These are phyloP conservation scores for Piloderma croceum DNA, from an alignment of 768 basidiomycete genomes.

Conservation along the genomic window DNA sequence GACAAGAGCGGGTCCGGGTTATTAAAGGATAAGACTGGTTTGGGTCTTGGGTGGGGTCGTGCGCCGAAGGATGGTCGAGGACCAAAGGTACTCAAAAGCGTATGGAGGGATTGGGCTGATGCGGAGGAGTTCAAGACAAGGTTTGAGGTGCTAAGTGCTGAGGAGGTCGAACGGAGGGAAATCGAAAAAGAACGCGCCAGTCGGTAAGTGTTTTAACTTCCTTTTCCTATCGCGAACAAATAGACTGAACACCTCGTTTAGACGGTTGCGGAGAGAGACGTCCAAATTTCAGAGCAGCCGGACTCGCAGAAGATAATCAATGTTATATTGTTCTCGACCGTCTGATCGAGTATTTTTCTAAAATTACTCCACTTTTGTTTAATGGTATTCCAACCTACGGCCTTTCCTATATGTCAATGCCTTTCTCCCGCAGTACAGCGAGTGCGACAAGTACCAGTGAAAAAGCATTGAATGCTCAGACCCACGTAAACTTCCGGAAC, in stretches of 20 bases:
- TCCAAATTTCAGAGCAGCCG: conserved; percentile 55
- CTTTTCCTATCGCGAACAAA: conserved; percentile 1
- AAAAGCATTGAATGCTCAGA: no score
- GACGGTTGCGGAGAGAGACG: conserved; percentile 59
- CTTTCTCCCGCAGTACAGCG: no score
- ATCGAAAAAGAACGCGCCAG: conserved; percentile 82
- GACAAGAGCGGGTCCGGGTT: conserved; percentile 50
- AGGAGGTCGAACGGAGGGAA: conserved; percentile 90
- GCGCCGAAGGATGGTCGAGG: conserved; percentile 75
- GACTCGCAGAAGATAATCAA: conserved; percentile 33
- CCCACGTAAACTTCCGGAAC: no score
- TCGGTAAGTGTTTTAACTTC: conserved; percentile 30
- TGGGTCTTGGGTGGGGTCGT: conserved; percentile 72
- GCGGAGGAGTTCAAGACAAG: conserved; percentile 85
- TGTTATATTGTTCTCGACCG: conserved; percentile 2
- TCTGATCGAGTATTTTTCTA: no score
- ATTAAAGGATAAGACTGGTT: conserved; percentile 77
- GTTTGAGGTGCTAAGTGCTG: conserved; percentile 79
- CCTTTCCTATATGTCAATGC: no score
- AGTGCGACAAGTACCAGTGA: no score
- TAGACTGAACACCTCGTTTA: conserved; percentile 19
- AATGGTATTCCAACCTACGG: no score
- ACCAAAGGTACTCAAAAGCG: conserved; percentile 74
- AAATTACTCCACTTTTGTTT: no score
- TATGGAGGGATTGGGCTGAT: conserved; percentile 95